Evolutionary conservation across 2,329 filamentous ascomycete genomes (phyloP), one percentile per base, ranked within the genome.

Genomic region (Ophiosphaerella narmari): DNA sequence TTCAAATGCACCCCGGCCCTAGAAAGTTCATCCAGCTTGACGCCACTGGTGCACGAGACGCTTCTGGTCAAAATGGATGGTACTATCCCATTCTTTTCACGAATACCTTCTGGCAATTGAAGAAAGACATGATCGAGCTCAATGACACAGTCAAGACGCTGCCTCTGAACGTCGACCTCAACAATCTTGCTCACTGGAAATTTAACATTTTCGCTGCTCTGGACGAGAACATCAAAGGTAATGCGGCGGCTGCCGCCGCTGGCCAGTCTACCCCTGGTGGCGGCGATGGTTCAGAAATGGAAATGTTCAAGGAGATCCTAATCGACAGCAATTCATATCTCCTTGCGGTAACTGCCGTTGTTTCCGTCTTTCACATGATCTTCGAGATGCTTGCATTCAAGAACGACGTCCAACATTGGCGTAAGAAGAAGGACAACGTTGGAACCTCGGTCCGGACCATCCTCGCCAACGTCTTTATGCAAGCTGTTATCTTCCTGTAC

Each of bases 341-440:
- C 26, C 85, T 99, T 34, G 87, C 82, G 23, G 87, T 95, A 29
- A 99, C 94, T 1, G 86, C 86, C 23, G 74, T 95, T 7, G 94
- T 96, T 62, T 92, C 86, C 57, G 82, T 99, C 50, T 81, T 94
- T 34, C 94, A 99, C 77, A 91, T 96, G 82, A 80, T 99, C 62
- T 93, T 99, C 57, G 94, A 99, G 76, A 92, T 89, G 68, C 83
- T 99, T 31, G 94, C 94, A 1, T 99, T 99, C 79, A 96, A 96
- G 68, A 96, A 89, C 70, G 94, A 99, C 71, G 96, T 99, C 71
- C 81, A 91, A 41, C 94, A 99, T 76, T 99, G 94, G 85, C 90
- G 92, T 71, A 97, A 97, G 80, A 99, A 99, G 87, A 99, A 99
- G 81, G 95, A 97, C 78, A 94, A 96, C 51, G 89, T 99, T 24